Base-by-base conservation (phyloP, 2,329 filamentous ascomycete species). In the Fusarium nanum region DNA sequence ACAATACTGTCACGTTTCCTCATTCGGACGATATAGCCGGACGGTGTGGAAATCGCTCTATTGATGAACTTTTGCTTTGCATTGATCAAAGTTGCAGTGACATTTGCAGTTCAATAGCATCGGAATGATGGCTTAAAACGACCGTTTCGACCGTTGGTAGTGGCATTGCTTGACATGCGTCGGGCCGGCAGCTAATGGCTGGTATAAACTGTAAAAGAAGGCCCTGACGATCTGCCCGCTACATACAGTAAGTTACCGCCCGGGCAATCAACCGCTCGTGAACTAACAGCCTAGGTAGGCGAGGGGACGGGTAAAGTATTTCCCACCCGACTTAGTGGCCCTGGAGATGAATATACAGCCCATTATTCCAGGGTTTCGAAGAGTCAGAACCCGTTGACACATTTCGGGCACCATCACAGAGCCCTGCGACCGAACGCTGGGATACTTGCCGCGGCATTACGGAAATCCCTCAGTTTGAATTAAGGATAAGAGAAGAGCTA, bases 81-180 rank as follows among this genome's bases (percentile, higher is more conserved):
- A 23, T 18, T 23, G n/a, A n/a, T 34, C 30, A 25, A 47, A 32
- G 27, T 32, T 44, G 18, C 11, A 37, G 32, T 60, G 40, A 47
- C 45, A 47, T 53, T 55, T 44, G 40, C 25, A 18, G 44, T 18
- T 40, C 56, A 49, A 55, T 66, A 66, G 63, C 30, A 60, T 22
- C 54, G 63, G 63, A 54, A 40, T 52, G 14, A 16, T 52, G 13
- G 28, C 37, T 52, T n/a, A 52, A 56, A 42, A 48, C 25, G 50
- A 64, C 42, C 28, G 46, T 56, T 62, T 45, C 13, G 23, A 41
- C 64, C 47, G 67, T 71, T 68, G 18, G 22, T 59, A 22, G 55
- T 60, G 63, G 54, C 64, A 59, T 64, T 64, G 27, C 45, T 47
- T 34, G 20, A 25, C 25, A 28, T 23, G 6, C 8, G 12, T 56